Evolutionary conservation across 257 asterid species (phyloP), one percentile per base, ranked within the genome.

Genomic region (Primulina eburnea): DNA sequence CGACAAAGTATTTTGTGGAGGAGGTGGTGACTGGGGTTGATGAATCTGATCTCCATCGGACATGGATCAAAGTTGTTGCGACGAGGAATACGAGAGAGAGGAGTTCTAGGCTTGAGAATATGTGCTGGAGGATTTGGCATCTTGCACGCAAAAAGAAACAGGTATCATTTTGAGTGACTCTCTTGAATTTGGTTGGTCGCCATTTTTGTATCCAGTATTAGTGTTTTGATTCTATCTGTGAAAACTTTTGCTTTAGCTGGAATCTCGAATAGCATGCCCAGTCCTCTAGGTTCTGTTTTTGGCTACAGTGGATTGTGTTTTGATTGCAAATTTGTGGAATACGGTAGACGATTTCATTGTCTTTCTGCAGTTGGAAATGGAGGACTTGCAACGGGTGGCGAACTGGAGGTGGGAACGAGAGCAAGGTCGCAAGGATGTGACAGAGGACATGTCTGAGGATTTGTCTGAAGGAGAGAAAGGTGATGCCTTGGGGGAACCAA

Each of bases 71-170:
- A 76, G 95, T 88, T 33, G 95, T 88, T 12, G 92, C 95, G 1
- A 89, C 88, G 1, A 81, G 96, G 69, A 88, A 89, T 57, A 86
- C 95, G 0, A 77, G 85, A 50, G 95, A 88, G 67, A 79, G 96
- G 71, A 89, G 84, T 30, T 81, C 92, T 20, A 76, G 97, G 71
- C 87, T 90, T 64, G 95, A 90, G 73, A 90, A 90, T 63, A 90
- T 90, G 97, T 90, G 97, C 77, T 90, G 97, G 97, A 87, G 97
- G 7, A 88, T 90, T 71, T 90, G 97, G 97, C 97, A 90, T 65
- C 92, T 90, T 60, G 76, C 97, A 8, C 88, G 97, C 72, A 90
- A 85, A 67, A 82, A 88, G 80, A 90, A 88, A 47, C 95, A 88
- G 97, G 97, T 88, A 3, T 21, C 56, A 17, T 29, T 60, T n/a